Evolutionary conservation across 306 rosid species (phyloP), one percentile per base, ranked within the genome.

Genomic region (Acacia acuminata): DNA sequence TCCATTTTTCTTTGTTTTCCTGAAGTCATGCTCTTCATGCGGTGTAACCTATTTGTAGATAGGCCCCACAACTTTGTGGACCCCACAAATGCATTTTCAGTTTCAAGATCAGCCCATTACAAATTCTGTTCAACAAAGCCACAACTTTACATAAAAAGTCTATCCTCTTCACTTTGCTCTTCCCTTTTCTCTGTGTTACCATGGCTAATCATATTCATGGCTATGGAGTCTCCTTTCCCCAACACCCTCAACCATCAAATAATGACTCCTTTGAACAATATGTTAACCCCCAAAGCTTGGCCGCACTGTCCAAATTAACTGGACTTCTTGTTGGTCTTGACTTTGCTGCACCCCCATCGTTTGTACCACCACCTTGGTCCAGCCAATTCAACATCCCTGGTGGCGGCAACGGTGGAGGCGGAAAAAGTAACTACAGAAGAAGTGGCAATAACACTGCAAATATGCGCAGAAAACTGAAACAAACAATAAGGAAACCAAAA

Each of bases 201-300:
- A 74, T 89, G 92, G 84, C 86, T 8, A 73, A 81, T 48, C 67
- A 55, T 10, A 76, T 78, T 56, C 67, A 55, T 30, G 75, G 81
- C 5, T 15, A 16, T 2, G 48, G 79, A 48, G 48, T 79, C 61
- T 82, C 84, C 20, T 84, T 83, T 42, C 69, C 86, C 3, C 84
- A 77, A 42, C 71, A 38, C 66, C 79, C 85, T 9, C 89, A 51
- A 3, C 36, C 82, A 47, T 83, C 91, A 45, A 83, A 71, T 3
- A 77, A 83, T 10, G 79, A 77, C 8, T 77, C 79, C 67, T 83
- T 86, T 7, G 7, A 14, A 3, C 81, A 82, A 15, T 84, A 71
- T 68, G 1, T 44, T 11, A 85, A 87, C 63, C 81, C 84, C 9
- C 79, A 38, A 1, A 78, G 77, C 79, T 60, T 71, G 44, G 87